Evolutionary conservation across 805 yeast genomes (phyloP).

Genomic region (Saccharomycopsis sp.): DNA sequence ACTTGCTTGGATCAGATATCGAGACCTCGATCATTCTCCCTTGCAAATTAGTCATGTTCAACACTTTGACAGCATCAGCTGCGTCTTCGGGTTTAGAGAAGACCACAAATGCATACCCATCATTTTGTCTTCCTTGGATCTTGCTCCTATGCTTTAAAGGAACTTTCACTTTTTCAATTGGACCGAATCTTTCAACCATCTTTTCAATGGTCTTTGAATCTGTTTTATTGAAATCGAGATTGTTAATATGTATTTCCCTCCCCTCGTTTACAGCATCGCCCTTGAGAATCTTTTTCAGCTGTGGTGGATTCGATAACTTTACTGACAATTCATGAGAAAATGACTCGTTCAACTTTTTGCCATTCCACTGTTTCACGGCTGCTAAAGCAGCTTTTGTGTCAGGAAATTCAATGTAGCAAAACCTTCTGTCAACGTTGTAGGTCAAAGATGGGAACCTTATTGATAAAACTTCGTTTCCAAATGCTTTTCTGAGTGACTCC

Average conservation of each 20-base stretch:
- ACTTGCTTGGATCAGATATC: constrained; percentile 33
- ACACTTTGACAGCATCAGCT: constrained; percentile 44
- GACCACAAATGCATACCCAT: constrained; percentile 60
- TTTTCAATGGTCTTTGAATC: constrained; percentile 32
- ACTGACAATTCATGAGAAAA: constrained; percentile 38
- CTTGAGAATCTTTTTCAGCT: constrained; percentile 10
- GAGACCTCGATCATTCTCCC: constrained; percentile 43
- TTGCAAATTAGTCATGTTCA: constrained; percentile 34
- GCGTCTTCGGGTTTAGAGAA: constrained; percentile 42
- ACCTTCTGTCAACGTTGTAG: constrained; percentile 48
- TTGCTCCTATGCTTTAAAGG: constrained; percentile 34
- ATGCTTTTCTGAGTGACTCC: constrained; percentile 32
- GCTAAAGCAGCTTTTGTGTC: constrained; percentile 34
- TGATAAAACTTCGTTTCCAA: constrained; percentile 38
- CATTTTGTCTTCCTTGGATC: constrained; percentile 32
- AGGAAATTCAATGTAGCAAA: constrained; percentile 60
- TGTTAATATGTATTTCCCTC: constrained; percentile 48
- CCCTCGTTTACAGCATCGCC: constrained; percentile 44
- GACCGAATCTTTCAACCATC: constrained; percentile 43
- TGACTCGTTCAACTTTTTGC: constrained; percentile 28
- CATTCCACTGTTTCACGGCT: constrained; percentile 38
- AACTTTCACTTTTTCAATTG: constrained; percentile 41
- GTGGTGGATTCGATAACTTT: constrained; percentile 52
- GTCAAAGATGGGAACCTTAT: constrained; percentile 58
- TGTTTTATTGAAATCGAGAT: constrained; percentile 39